Evolutionary conservation across 2,329 filamentous ascomycete species (phyloP).

Genomic region (Penicillium sp.): DNA sequence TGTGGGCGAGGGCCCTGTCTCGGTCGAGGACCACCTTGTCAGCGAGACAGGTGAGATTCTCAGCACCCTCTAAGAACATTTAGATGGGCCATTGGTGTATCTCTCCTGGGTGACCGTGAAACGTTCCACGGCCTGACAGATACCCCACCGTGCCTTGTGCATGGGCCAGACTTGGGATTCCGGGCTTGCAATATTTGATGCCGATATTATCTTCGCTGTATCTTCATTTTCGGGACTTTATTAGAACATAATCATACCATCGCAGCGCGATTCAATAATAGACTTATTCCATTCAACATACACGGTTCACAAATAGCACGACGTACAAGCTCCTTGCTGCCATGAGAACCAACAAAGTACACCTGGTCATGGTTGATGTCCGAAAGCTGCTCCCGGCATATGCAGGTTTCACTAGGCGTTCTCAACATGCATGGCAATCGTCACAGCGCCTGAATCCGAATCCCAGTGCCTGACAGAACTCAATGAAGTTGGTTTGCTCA

Average conservation of each 20-base stretch:
- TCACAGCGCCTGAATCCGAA: conserved; percentile 9
- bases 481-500: conserved; percentile 6
- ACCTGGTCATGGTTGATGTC: not conserved
- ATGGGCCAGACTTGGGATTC: conserved; percentile 9
- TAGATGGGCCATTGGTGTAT: conserved; percentile 15
- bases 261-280: not conserved
- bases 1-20: conserved; percentile 85
- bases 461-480: conserved; percentile 2
- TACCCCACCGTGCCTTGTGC: conserved; percentile 22
- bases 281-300: not conserved
- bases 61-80: conserved; percentile 19
- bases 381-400: not conserved
- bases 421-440: conserved; percentile 8
- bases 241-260: conserved; percentile 17
- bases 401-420: not conserved
- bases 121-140: conserved; percentile 18
- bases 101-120: conserved; percentile 7
- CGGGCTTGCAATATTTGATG: conserved; percentile 15
- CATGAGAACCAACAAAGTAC: not conserved
- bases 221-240: conserved; percentile 10
- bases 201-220: conserved; percentile 17
- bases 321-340: not conserved
- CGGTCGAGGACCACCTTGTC: conserved; percentile 75
- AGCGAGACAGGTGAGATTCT: conserved; percentile 62
- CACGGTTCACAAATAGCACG: not conserved